Base-by-base conservation (phyloP, 2,329 filamentous ascomycete species). In the Exophiala alcalophila region DNA sequence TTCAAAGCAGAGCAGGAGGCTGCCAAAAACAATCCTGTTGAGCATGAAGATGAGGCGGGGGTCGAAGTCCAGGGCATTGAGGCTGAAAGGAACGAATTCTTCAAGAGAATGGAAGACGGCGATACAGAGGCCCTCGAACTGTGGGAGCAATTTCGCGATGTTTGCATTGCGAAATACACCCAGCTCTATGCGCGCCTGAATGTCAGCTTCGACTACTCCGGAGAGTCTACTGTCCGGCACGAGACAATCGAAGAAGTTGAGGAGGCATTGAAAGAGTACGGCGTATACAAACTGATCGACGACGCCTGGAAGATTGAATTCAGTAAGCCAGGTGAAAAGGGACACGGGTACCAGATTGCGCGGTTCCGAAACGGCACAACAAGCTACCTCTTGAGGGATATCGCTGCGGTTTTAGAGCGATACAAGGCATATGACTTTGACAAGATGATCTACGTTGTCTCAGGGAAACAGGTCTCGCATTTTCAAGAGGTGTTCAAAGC, bases 401-500 rank as follows among this genome's bases (percentile, higher is more conserved):
- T 90, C 50, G 84, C 81, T 54, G 83, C 88, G 58, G 76, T 86
- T 19, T 66, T 88, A 39, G 76, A 80, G 57, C 78, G 85, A 42
- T 67, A 77, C 33, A 71, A 81, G 15, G 74, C 76, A 57, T 67
- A 67, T 65, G 62, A 79, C 8, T 87, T 86, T 56, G 83, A 89
- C 65, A 79, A 86, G 61, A 86, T 89, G 83, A 83, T 88, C 49
- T 89, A 88, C 57, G 84, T 89, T 7, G 79, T 88, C 20, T 83
- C 83, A 1, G 80, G 77, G 15, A 77, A 81, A 51, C 84, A 89
- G 57, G 83, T 85, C 56, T 70, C 84, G 9, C 84, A 89, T 59
- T 72, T 88, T 40, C 78, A 79, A 57, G 83, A 87, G 61, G 70
- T 89, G 11, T 85, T 86, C 72, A 86, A 86, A 69, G 85, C 87